Base-by-base conservation (phyloP, 441 rosid species). In the Hura crepitans region DNA sequence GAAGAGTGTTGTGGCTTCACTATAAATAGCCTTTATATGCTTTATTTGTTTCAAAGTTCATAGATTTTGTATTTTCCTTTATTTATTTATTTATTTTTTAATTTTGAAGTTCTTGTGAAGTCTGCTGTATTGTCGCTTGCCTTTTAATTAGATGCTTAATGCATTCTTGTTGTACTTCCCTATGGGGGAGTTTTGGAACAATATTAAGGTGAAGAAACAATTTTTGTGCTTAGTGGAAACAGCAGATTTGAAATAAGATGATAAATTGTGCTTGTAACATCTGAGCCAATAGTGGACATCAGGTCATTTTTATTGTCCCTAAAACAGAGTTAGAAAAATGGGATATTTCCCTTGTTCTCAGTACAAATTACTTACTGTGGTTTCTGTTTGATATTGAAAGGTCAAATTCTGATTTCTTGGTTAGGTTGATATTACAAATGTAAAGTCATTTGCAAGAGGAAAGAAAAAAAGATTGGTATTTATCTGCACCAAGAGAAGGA, bases 71-170 rank as follows among this genome's bases (percentile, higher is more conserved):
- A n/a, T n/a, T n/a, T n/a, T n/a, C n/a, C n/a, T n/a, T n/a, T n/a
- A n/a, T n/a, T n/a, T n/a, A n/a, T n/a, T 10, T 64, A 3, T 31
- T 4, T 14, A 5, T 5, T 12, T 2, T 9, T n/a, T 11, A 23
- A 61, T 2, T 33, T 50, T 25, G 20, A 20, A 5, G 27, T 59
- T 25, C 30, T 69, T 50, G 4, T 23, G 28, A 51, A 31, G 14
- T 18, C 46, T 60, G 49, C 53, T 67, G 49, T 45, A 70, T 20
- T 46, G 42, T 51, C 14, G 6, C 35, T 25, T 70, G 7, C 50
- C 25, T 33, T 30, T 47, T 31, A 17, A 49, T 69, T 59, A 18
- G 58, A 35, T 70, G 50, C 39, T 60, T 39, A 47, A 35, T 47
- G 45, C 11, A 35, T 31, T 31, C 18, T 30, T 51, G 49, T 47